Conservation (phyloP, 208 protist species). For the Acanthamoeba royreba region DNA sequence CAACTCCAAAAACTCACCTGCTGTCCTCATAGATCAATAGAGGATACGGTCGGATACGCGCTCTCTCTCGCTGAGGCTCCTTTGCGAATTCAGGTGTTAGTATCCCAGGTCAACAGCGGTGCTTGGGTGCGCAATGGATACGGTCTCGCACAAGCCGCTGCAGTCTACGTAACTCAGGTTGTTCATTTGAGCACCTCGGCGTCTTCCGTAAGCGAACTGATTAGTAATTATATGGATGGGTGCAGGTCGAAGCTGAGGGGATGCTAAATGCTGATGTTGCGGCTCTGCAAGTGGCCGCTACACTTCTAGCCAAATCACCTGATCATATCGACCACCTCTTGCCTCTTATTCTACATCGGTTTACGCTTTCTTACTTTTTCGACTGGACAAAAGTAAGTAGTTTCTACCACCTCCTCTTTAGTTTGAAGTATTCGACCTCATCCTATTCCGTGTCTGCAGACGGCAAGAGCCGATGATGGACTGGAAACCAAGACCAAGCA, state of each 20-base stretch:
- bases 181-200: too few species aligned
- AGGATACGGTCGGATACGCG: not conserved
- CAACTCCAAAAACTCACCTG: not conserved
- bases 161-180: not conserved
- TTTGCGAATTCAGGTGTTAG: not conserved
- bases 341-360: not conserved
- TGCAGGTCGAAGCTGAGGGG: not conserved
- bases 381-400: not conserved
- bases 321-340: not conserved
- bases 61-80: not conserved
- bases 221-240: too few species aligned
- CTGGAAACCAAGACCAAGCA: not conserved
- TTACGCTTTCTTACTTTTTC: not conserved
- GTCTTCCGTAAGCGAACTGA: too few species aligned
- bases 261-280: not conserved
- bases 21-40: not conserved
- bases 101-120: not conserved
- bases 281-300: not conserved
- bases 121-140: conserved; percentile 4
- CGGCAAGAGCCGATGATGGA: not conserved
- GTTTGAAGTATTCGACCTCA: not conserved
- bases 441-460: not conserved
- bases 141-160: not conserved
- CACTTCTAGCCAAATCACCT: not conserved
- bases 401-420: not conserved